Evolutionary conservation across 768 basidiomycete species (phyloP), one percentile per base, ranked within the genome.

Genomic region (Plicaturopsis crispa): DNA sequence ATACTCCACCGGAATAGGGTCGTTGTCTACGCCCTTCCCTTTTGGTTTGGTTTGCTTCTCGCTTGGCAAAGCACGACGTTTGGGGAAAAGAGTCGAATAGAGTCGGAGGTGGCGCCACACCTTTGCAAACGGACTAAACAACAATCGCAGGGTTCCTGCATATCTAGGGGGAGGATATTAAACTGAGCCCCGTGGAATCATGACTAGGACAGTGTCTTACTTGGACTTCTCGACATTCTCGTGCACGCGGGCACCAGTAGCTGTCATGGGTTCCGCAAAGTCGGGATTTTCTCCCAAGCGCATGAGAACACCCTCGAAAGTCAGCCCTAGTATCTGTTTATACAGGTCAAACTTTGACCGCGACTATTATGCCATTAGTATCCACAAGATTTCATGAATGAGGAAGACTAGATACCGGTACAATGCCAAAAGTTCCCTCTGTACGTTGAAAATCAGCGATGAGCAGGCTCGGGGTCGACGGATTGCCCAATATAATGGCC

Each of bases 401-500:
- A 19, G 32, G 24, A 38, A n/a, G 23, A 16, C n/a, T 6, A 63
- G 78, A 32, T 48, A 90, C 91, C 44, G 76, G 72, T 11, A 84
- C 75, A 30, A 86, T 75, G 11, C 89, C 80, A 49, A 85, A 87
- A 1, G 80, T 85, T 18, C 92, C 94, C 31, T 78, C 66, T 1
- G 78, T 80, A n/a, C 67, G 65, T 39, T 74, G 67, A 48, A 93
- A 96, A 52, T 91, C 87, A 0, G 78, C 75, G 18, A 96, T 79
- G 28, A 94, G 69, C 4, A 96, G 62, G 49, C 68, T 82, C 0
- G 85, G 83, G 0, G 90, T 96, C 0, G 93, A 87, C 16, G 74
- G 62, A 60, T 93, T 97, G 8, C 94, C 94, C 14, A 82, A 72
- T 14, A 85, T 75, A 33, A 98, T 76, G 13, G 84, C 84, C 18